These are phyloP conservation scores for Sporobolomyces roseus DNA, from an alignment of 768 basidiomycete genomes.

Conservation along the genomic window DNA sequence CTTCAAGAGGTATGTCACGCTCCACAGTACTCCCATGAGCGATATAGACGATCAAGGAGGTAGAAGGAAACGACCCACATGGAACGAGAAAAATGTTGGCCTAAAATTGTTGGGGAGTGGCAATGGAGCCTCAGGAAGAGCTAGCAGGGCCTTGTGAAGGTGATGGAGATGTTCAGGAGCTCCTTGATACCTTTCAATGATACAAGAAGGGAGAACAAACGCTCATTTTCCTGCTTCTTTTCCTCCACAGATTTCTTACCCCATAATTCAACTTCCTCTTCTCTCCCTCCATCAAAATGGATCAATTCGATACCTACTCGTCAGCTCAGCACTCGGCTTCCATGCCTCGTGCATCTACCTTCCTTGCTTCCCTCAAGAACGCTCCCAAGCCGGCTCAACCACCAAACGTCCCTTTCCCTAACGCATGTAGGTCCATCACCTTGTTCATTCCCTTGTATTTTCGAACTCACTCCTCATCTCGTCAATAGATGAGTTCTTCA, in stretches of 20 bases:
- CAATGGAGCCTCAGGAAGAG: neutral
- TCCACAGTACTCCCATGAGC: too few species aligned
- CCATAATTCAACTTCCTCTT: neutral
- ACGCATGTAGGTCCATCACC: constrained; percentile 5
- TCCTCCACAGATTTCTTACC: constrained; percentile 1
- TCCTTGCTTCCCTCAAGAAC: constrained; percentile 13
- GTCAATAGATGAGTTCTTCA: constrained; percentile 9
- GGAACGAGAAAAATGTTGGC: too few species aligned
- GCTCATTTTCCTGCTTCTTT: neutral
- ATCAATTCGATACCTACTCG: neutral
- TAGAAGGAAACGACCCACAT: too few species aligned
- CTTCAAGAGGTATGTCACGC: too few species aligned
- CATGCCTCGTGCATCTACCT: constrained; percentile 8
- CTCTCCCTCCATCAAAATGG: neutral
- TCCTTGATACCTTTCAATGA: neutral
- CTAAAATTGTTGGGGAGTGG: too few species aligned
- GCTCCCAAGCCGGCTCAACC: constrained; percentile 14
- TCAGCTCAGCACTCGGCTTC: constrained; percentile 7
- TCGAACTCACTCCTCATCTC: neutral
- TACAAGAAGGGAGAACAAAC: neutral
- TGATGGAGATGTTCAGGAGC: too few species aligned
- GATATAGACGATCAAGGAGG: too few species aligned
- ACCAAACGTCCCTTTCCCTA: constrained; percentile 23
- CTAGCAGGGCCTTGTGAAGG: too few species aligned
- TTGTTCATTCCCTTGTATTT: neutral